Evolutionary conservation across 1,284 basidiomycete genomes (phyloP), one percentile per base, ranked within the genome.

Genomic region (Boletellus dicymbophilus): DNA sequence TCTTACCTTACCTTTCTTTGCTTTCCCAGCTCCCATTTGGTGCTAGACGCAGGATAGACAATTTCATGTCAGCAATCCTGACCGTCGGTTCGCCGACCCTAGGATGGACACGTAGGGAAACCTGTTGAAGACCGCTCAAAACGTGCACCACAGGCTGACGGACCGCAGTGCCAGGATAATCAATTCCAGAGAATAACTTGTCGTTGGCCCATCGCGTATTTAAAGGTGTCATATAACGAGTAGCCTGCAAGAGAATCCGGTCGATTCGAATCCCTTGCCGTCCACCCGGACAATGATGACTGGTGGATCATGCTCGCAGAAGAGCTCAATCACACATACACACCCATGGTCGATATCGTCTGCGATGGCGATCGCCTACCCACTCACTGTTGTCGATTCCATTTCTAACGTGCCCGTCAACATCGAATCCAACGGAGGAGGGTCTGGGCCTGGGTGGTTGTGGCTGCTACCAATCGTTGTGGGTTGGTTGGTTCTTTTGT

Each of bases 21-120:
- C 44, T 77, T 15, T 75, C 75, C 0, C 75, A 76, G 40, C 63
- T 77, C 6, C 76, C 75, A 2, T 77, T 74, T 36, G 73, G 73
- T 16, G 61, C 68, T 23, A 46, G 12, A 2, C 49, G 48, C 30
- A 56, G 52, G 21, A 46, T 31, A 13, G 62, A 70, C 21, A 65
- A 72, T 21, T 46, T 71, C 37, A 55, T 67, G 56, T 69, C 70
- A 26, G 59, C 54, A 1, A 10, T 62, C 20, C 44, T 71, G 38
- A 62, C 68, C 13, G 51, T 73, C 16, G 68, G 69, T 4, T 71
- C 70, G 2, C 69, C 68, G 0, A 55, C 46, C 2, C 57, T 52
- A 7, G 57, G 58, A 22, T 58, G 58, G 7, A 71, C 23, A 0
- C 60, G 62, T 18, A 72, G 44, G 7, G 68, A 68, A 1, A 61